Base-by-base conservation (phyloP, 306 rosid species). In the Dryas octopetala region DNA sequence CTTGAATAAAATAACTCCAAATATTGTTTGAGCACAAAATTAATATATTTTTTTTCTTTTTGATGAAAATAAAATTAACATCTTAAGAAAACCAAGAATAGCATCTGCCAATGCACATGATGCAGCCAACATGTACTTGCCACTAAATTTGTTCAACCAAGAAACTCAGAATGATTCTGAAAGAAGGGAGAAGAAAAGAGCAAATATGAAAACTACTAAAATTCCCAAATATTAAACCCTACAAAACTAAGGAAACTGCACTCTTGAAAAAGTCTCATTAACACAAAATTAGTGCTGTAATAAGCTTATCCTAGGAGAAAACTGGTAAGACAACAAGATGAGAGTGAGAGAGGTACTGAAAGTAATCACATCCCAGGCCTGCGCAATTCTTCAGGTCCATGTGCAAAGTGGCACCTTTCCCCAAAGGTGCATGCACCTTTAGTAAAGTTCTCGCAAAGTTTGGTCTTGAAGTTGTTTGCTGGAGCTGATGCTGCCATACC, bases 361-460 rank as follows among this genome's bases (percentile, higher is more conserved):
- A 14, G 78, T 6, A 46, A 19, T 83, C 73, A 83, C 53, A 86
- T 86, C 66, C 81, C 87, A 54, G 85, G 1, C 82, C 83, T 85
- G 71, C 97, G 97, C 74, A 90, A 80, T 74, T 93, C 91, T 58
- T 84, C 86, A 5, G 82, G 58, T 68, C 98, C 98, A 62, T 93
- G 98, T 1, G 97, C 98, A 65, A 93, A 93, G 78, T 90, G 96
- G 69, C 98, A 93, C 81, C 89, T 86, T 1, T 93, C 98, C 51
- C 98, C 96, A 55, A 93, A 90, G 41, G 97, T 89, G 90, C 98
- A 93, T 44, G 88, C 68, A 44, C 97, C 91, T 66, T 93, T 89
- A 3, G 86, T 32, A 67, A 87, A 90, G 62, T 89, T 89, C 45
- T 89, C 97, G 68, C 98, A 93, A 17, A 90, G 74, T 80, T 89